A percentile compares a stretch with the other conserved stretches of the same genome.
phyloP scores from a whole-genome alignment of 2,329 filamentous ascomycete genomes.

The Aureobasidium sp. region DNA sequence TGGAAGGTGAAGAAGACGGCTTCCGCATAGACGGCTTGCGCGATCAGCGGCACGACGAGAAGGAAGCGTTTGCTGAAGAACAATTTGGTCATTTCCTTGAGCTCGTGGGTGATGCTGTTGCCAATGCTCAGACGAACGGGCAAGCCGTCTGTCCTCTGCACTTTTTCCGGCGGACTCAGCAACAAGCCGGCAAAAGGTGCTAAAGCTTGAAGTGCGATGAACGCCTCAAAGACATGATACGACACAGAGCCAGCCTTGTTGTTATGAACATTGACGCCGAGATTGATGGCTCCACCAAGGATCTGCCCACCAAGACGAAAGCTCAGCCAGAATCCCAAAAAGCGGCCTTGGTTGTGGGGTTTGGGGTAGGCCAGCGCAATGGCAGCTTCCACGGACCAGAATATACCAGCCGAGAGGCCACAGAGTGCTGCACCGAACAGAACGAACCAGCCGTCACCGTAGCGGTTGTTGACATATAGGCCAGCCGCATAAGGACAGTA shows the following conservation, averaged over 20 bases:
- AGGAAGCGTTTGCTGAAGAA: slow-evolving; percentile 57
- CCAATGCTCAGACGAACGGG: slow-evolving; percentile 53
- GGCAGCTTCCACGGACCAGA: slow-evolving; percentile 68
- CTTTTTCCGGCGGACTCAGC: slow-evolving; percentile 51
- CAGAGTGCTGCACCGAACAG: slow-evolving; percentile 61
- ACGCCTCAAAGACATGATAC: slow-evolving; percentile 60
- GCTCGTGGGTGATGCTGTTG: slow-evolving; percentile 49
- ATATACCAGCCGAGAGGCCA: slow-evolving; percentile 61
- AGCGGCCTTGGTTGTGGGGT: slow-evolving; percentile 56
- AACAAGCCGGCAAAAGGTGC: slow-evolving; percentile 59
- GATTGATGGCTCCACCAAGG: slow-evolving; percentile 62
- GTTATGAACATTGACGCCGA: slow-evolving; percentile 55
- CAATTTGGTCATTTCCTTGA: slow-evolving; percentile 50
- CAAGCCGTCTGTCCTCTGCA: slow-evolving; percentile 58
- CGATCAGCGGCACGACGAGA: slow-evolving; percentile 58
- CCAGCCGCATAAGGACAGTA: slow-evolving; percentile 65
- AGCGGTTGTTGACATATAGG: slow-evolving; percentile 64
- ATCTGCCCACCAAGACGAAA: slow-evolving; percentile 58
- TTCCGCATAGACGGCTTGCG: slow-evolving; percentile 62
- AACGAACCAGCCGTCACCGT: slow-evolving; percentile 59
- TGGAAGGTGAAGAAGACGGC: slow-evolving; percentile 61
- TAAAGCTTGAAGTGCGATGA: slow-evolving; percentile 60
- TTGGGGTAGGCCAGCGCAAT: slow-evolving; percentile 67
- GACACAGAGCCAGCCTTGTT: slow-evolving; percentile 56
- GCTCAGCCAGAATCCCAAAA: slow-evolving; percentile 61